Percentiles rank a stretch among this genome's conserved stretches.
Conservation (phyloP, 345 rosid genomes). For the Crucihimalaya himalaica region DNA sequence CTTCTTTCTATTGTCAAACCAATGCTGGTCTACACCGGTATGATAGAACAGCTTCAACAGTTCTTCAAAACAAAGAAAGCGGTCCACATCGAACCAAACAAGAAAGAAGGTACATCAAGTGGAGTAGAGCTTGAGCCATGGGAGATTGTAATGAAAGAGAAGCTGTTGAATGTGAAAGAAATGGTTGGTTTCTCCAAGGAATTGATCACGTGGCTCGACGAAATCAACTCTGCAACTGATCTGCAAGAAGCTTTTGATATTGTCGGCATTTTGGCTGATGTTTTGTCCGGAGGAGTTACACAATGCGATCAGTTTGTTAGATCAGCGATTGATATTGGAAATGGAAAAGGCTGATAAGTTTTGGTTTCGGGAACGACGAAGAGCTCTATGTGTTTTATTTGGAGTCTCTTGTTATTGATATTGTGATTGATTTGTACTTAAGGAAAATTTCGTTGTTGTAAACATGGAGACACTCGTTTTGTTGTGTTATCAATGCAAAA, state of each 20-base stretch:
- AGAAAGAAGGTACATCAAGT: slow-evolving; percentile 54
- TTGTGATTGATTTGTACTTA: slow-evolving; percentile 28
- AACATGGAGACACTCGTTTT: slow-evolving; percentile 8
- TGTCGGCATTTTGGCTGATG: slow-evolving; percentile 72
- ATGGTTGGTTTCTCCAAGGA: slow-evolving; percentile 87
- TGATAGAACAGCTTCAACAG: slow-evolving; percentile 90
- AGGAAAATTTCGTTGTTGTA: slow-evolving; percentile 17
- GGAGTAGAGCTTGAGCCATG: slow-evolving; percentile 63
- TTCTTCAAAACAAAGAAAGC: slow-evolving; percentile 69
- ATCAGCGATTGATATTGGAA: slow-evolving; percentile 65
- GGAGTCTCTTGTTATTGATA: slow-evolving; percentile 18
- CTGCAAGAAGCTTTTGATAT: slow-evolving; percentile 92
- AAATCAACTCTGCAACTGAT: slow-evolving; percentile 67
- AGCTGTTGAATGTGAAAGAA: slow-evolving; percentile 67
- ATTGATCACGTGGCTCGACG: slow-evolving; percentile 80
- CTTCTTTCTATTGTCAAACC: slow-evolving; percentile 67
- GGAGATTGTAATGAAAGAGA: slow-evolving; percentile 82
- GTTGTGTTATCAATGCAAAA: slow-evolving; percentile 25
- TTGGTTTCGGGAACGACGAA: slow-evolving; percentile 15
- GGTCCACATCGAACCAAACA: slow-evolving; percentile 29
- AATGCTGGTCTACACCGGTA: slow-evolving; percentile 85
- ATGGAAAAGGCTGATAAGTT: slow-evolving; percentile 57
- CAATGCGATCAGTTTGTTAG: slow-evolving; percentile 78
- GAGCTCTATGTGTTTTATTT: slow-evolving; percentile 18
- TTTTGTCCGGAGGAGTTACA: slow-evolving; percentile 65